Evolutionary conservation across 768 basidiomycete genomes (phyloP).

Genomic region (Amanita muscaria): DNA sequence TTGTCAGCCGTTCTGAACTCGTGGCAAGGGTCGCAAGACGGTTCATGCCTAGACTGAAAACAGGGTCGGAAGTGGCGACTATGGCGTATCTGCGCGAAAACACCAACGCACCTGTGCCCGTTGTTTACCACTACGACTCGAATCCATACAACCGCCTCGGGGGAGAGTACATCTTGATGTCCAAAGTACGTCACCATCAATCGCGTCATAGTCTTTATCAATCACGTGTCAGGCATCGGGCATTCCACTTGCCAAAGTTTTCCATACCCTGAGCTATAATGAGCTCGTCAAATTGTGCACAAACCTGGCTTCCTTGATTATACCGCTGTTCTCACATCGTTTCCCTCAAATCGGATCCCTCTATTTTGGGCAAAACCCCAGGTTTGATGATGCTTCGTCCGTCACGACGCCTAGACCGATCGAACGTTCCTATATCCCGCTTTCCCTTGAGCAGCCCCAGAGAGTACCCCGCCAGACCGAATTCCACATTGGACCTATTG

Average conservation of each 20-base stretch:
- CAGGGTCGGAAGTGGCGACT: slow-evolving; percentile 81
- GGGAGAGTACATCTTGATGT: slow-evolving; percentile 83
- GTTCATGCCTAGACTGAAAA: slow-evolving; percentile 82
- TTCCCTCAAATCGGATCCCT: slow-evolving; percentile 73
- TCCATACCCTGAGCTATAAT: slow-evolving; percentile 59
- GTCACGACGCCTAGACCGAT: slow-evolving; percentile 36
- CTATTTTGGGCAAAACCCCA: slow-evolving; percentile 44
- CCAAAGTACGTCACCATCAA: slow-evolving; percentile 47
- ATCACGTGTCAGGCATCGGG: slow-evolving; percentile 51
- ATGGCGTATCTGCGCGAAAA: slow-evolving; percentile 70
- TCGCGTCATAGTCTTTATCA: neutral
- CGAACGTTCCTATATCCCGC: slow-evolving; percentile 33
- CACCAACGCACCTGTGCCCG: slow-evolving; percentile 66
- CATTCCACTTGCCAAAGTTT: slow-evolving; percentile 60
- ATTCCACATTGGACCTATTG: slow-evolving; percentile 69
- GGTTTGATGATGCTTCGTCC: slow-evolving; percentile 16
- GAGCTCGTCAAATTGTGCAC: slow-evolving; percentile 56
- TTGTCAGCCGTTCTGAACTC: slow-evolving; percentile 50
- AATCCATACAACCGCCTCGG: slow-evolving; percentile 82
- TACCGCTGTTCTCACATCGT: slow-evolving; percentile 71
- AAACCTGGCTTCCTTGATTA: slow-evolving; percentile 57
- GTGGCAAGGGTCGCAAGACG: slow-evolving; percentile 77
- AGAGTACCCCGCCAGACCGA: slow-evolving; percentile 17
- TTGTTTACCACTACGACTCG: slow-evolving; percentile 68
- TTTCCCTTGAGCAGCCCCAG: slow-evolving; percentile 14